A percentile compares a stretch with the other conserved stretches of the same genome.
phyloP scores from a whole-genome alignment of 2,329 filamentous ascomycete species.

The Trichophyton simii region DNA sequence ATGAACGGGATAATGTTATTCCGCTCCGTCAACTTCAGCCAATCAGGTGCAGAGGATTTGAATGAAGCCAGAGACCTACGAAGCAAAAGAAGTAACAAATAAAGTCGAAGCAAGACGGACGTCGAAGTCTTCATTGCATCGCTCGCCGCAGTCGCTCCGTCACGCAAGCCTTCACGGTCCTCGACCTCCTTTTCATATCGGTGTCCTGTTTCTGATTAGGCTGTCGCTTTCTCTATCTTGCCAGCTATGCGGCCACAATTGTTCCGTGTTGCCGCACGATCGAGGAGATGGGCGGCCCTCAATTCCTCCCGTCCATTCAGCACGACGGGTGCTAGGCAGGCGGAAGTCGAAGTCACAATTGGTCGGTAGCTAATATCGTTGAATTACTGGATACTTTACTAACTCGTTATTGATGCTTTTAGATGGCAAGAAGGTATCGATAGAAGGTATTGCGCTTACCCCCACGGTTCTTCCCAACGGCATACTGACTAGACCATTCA shows the following conservation, averaged over 20 bases:
- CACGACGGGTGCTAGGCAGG: constrained; percentile 62
- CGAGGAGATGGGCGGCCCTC: constrained; percentile 40
- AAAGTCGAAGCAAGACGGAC: background rate
- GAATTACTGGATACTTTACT: constrained; percentile 19
- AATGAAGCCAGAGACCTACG: constrained; percentile 5
- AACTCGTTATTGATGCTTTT: constrained; percentile 19
- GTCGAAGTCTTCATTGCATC: background rate
- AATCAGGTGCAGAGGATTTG: constrained; percentile 31
- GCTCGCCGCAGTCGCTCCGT: background rate
- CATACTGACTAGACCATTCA: constrained; percentile 31
- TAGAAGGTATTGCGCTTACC: constrained; percentile 58
- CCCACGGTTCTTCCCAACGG: constrained; percentile 18
- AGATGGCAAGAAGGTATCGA: constrained; percentile 97
- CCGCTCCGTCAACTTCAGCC: constrained; percentile 22
- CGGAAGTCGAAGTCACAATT: constrained; percentile 94
- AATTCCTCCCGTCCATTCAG: constrained; percentile 66
- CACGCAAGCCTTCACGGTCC: background rate
- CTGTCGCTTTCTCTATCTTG: constrained; percentile 10
- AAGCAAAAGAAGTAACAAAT: constrained; percentile 13
- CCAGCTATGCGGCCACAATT: constrained; percentile 52
- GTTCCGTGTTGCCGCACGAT: constrained; percentile 48
- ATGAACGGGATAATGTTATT: constrained; percentile 19
- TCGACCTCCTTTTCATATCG: background rate
- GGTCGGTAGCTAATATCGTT: constrained; percentile 44
- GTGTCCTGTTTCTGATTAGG: constrained; percentile 4